These are phyloP conservation scores for Pyricularia pennisetigena DNA, from an alignment of 2,329 filamentous ascomycete genomes.

Conservation along the genomic window DNA sequence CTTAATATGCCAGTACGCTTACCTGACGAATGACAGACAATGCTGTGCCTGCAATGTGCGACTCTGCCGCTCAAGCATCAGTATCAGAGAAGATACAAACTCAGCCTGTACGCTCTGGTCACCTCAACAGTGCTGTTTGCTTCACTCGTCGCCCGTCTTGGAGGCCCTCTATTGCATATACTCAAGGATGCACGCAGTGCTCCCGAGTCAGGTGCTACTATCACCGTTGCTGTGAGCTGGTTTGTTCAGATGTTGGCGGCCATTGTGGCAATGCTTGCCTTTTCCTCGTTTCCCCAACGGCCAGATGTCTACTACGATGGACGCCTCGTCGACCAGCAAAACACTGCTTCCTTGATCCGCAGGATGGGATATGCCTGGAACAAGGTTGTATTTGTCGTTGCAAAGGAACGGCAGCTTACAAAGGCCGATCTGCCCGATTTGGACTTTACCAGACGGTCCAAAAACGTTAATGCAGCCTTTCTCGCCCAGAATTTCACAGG, in stretches of 20 bases:
- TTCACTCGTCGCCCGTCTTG: conserved; percentile 17
- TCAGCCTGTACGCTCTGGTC: conserved; percentile 16
- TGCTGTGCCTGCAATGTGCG: conserved; percentile 18
- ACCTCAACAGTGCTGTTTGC: conserved; percentile 14
- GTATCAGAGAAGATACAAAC: conserved; percentile 17
- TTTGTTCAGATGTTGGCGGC: conserved; percentile 16
- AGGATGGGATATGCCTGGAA: conserved; percentile 22
- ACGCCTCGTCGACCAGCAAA: conserved; percentile 23
- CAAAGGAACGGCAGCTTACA: conserved; percentile 19
- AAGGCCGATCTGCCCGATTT: conserved; percentile 21
- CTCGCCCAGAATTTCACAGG: conserved; percentile 13
- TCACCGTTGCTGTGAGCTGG: conserved; percentile 15
- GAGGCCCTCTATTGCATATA: conserved; percentile 10
- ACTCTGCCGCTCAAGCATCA: conserved; percentile 17
- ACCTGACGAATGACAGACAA: conserved; percentile 7
- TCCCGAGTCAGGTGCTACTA: conserved; percentile 2
- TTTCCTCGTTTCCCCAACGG: conserved; percentile 20
- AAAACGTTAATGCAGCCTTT: conserved; percentile 13
- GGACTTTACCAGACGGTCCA: conserved; percentile 18
- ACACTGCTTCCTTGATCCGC: conserved; percentile 19
- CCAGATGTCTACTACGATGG: conserved; percentile 21
- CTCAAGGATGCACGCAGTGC: conserved; percentile 11
- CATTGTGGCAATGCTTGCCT: conserved; percentile 13
- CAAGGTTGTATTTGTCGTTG: conserved; percentile 17
- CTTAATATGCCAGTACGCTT: conserved; percentile 1